Percentiles rank a stretch among this genome's conserved stretches.
Evolutionary conservation across 768 basidiomycete species (phyloP).

Genomic region (Pisolithus albus): DNA sequence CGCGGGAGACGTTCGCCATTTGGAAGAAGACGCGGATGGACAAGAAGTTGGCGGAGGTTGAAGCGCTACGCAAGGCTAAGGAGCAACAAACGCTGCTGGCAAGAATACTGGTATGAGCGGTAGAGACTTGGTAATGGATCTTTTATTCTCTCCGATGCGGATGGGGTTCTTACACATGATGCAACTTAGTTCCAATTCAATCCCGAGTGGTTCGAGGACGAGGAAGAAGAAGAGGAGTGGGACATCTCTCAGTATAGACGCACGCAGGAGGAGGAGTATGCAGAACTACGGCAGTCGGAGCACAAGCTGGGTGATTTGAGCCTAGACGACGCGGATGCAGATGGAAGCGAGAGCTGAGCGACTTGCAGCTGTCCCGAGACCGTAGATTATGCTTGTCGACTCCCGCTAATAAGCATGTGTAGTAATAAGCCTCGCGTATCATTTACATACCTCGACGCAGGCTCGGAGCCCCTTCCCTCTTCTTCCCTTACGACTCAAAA

Average conservation of each 20-base stretch:
- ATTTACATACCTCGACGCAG: too few relatives aligned
- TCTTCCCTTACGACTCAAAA: neutral
- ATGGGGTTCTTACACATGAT: neutral
- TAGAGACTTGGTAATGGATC: constrained; percentile 71
- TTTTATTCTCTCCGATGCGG: constrained; percentile 3
- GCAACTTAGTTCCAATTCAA: constrained; percentile 82
- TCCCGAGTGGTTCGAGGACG: constrained; percentile 88
- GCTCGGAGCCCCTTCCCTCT: neutral
- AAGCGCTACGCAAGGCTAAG: constrained; percentile 77
- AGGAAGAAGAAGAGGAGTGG: constrained; percentile 49
- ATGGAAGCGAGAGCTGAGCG: neutral
- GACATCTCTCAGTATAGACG: constrained; percentile 56
- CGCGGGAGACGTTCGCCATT: constrained; percentile 79
- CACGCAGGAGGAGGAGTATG: constrained; percentile 24
- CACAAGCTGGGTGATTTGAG: constrained; percentile 9
- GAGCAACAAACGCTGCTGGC: constrained; percentile 75
- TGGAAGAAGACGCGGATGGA: constrained; percentile 96
- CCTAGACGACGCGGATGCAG: constrained; percentile 15
- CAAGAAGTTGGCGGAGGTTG: constrained; percentile 89
- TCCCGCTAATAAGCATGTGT: neutral
- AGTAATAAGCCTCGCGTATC: neutral
- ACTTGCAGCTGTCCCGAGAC: neutral
- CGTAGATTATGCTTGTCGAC: neutral
- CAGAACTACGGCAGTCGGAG: constrained; percentile 20
- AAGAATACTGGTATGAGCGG: constrained; percentile 94